Evolutionary conservation across 306 rosid species (phyloP), one percentile per base, ranked within the genome.

Genomic region (Lablab purpureus): DNA sequence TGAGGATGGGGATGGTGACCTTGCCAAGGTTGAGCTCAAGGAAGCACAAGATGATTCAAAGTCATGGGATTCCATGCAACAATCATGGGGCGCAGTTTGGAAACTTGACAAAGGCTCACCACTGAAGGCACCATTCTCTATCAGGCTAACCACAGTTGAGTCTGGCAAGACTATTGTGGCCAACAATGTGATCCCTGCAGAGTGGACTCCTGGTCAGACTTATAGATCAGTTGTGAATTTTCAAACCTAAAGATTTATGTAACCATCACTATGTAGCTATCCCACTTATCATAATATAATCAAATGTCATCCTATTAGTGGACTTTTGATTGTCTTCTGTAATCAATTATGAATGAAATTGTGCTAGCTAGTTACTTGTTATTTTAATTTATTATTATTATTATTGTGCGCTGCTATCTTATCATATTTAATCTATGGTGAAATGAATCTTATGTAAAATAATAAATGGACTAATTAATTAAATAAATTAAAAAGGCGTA

Each of bases 11-110:
- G 88, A 90, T 36, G 91, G 97, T 6, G 88, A 81, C 32, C 79
- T 92, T 13, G 52, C 78, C 9, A 65, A 63, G 11, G 90, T 89
- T n/a, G 88, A 92, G 47, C 84, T 92, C 3, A 89, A 85, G 78
- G 90, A 90, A 73, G 86, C 85, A 4, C 17, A 50, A 5, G 76
- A 50, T 10, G 74, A 56, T 74, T 83, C 89, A 32, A n/a, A 41
- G 28, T 28, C 92, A 62, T 92, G 95, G 95, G 52, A 41, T 54
- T 54, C 87, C 25, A 90, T 92, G 97, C 73, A 78, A 32, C 85
- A 83, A 28, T 90, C 94, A 4, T 90, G 97, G 94, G 94, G 97
- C 23, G 95, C 95, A 2, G 85, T 87, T 52, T 92, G 97, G 97
- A 88, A 87, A n/a, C 80, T 80, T 23, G 69, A 88, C 47, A 14